Conservation (phyloP, 768 basidiomycete species). For the Candolleomyces eurysporus region DNA sequence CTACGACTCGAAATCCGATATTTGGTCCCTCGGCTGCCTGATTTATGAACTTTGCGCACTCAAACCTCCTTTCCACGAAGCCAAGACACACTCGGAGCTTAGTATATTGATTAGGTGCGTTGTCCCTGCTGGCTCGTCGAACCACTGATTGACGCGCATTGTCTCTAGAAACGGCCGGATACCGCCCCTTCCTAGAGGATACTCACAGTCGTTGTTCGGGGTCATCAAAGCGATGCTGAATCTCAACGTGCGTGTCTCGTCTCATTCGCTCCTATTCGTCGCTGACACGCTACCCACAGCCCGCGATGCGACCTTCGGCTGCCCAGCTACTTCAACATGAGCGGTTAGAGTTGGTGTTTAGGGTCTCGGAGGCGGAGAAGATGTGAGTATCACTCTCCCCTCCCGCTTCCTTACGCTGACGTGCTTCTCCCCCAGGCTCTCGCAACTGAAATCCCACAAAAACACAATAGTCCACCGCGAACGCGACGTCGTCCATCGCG, state of each 20-base stretch:
- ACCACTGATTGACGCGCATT: not conserved
- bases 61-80: slow-evolving; percentile 91
- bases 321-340: slow-evolving; percentile 81
- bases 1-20: slow-evolving; percentile 97
- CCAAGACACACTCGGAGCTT: slow-evolving; percentile 85
- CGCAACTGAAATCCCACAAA: slow-evolving; percentile 64
- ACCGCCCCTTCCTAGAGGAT: slow-evolving; percentile 83
- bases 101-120: slow-evolving; percentile 75
- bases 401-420: not conserved
- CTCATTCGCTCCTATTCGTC: not conserved
- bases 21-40: slow-evolving; percentile 97
- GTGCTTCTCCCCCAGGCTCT: slow-evolving; percentile 45
- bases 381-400: slow-evolving; percentile 45
- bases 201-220: slow-evolving; percentile 67
- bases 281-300: slow-evolving; percentile 37
- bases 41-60: slow-evolving; percentile 95
- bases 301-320: slow-evolving; percentile 84
- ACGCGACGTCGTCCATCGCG: slow-evolving; percentile 55
- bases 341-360: slow-evolving; percentile 65
- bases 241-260: slow-evolving; percentile 55
- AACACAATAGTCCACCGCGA: slow-evolving; percentile 54
- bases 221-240: slow-evolving; percentile 87
- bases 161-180: slow-evolving; percentile 75
- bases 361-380: slow-evolving; percentile 75
- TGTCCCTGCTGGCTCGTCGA: not conserved